Evolutionary conservation across 345 rosid species (phyloP), one percentile per base, ranked within the genome.

Genomic region (Aethionema arabicum): DNA sequence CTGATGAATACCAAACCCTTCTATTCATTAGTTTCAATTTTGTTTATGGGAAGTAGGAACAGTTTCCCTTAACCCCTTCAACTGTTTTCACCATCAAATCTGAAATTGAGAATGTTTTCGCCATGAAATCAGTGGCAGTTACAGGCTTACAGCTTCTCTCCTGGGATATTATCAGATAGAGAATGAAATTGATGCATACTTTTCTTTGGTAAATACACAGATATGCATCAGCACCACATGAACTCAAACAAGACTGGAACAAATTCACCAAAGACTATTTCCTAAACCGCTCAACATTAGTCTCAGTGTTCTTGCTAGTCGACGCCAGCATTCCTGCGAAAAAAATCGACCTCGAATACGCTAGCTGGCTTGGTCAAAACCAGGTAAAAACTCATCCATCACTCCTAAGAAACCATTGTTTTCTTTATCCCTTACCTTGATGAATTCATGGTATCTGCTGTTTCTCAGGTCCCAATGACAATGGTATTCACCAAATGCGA

Each of bases 351-450:
- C 95, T 92, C 10, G 97, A 89, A 11, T 92, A 89, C 74, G 98
- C 97, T 15, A 87, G 95, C 61, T 92, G 99, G 99, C 85, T 92
- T 67, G 96, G 97, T 52, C 82, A 87, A 76, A 92, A 92, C 74
- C 87, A 87, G 98, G 98, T 89, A 75, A 43, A 14, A 8, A n/a
- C n/a, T n/a, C n/a, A n/a, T n/a, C n/a, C n/a, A n/a, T n/a, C n/a
- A n/a, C n/a, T n/a, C n/a, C n/a, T n/a, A n/a, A n/a, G 27, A 21
- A 21, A 21, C 27, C 27, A 21, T 21, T 21, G 27, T 21, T 21
- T 21, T 21, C 27, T 21, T 21, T 21, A 21, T 21, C 27, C 27
- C 27, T 21, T 21, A 21, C 27, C 2, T 21, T 21, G 27, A 49
- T 48, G 45, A 65, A 49, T 12, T 5, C 31, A 12, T 57, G 29